Conservation (phyloP, 164 flowering plant species). For the Magnolia sinica region DNA sequence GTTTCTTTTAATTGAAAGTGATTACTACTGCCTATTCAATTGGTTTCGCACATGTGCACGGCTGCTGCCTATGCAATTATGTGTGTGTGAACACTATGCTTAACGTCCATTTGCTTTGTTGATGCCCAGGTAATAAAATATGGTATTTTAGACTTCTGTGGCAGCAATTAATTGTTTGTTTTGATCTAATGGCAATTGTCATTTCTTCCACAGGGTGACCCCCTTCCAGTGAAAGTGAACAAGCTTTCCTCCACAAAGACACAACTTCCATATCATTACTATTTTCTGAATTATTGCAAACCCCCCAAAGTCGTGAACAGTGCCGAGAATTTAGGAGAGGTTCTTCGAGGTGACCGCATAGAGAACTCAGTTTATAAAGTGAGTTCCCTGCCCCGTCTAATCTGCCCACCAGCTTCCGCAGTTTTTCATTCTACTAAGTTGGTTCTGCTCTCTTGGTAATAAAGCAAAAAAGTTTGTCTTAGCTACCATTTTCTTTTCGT, state of each 20-base stretch:
- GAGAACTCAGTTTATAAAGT: slow-evolving; percentile 60
- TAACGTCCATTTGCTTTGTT: no score
- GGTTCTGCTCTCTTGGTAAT: neutral
- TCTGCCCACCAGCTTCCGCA: neutral
- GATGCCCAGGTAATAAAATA: no score
- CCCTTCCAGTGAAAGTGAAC: slow-evolving; percentile 57
- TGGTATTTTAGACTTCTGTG: no score
- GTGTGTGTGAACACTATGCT: no score
- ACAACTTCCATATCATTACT: slow-evolving; percentile 60
- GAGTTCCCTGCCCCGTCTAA: slow-evolving; percentile 10
- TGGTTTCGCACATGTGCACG: no score
- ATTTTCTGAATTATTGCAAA: slow-evolving; percentile 49
- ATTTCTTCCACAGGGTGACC: slow-evolving; percentile 38
- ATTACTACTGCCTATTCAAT: neutral
- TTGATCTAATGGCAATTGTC: slow-evolving; percentile 3
- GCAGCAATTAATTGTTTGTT: neutral
- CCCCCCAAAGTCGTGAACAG: slow-evolving; percentile 42
- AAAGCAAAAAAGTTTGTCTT: neutral
- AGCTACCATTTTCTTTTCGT: neutral
- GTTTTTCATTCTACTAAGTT: neutral
- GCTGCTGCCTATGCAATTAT: no score
- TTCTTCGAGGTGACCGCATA: slow-evolving; percentile 68
- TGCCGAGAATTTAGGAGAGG: slow-evolving; percentile 66
- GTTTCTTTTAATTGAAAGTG: no score
- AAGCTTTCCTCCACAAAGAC: slow-evolving; percentile 64